These are phyloP conservation scores for Aspergillus sclerotiicarbonarius DNA, from an alignment of 495 filamentous ascomycete species.

Conservation along the genomic window DNA sequence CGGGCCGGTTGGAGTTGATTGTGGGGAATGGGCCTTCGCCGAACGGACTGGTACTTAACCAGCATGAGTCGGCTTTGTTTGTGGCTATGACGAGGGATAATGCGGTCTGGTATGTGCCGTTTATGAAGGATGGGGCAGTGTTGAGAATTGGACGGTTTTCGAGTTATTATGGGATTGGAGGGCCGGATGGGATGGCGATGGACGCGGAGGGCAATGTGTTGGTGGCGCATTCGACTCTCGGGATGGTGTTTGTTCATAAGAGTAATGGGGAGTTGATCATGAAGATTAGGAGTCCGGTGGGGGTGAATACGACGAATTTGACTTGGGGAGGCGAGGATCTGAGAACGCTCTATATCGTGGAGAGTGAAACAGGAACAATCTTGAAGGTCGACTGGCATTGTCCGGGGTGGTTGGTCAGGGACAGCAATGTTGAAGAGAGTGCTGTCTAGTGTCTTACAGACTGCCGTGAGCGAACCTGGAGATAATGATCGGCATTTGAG, in stretches of 20 bases:
- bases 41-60: background rate
- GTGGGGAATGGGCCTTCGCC: conserved; percentile 6
- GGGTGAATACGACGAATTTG: conserved; percentile 8
- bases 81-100: conserved; percentile 7
- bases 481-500: no score
- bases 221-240: conserved; percentile 12
- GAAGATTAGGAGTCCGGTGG: background rate
- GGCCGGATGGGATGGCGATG: conserved; percentile 10
- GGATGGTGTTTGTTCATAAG: conserved; percentile 11
- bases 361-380: conserved; percentile 9
- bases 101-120: conserved; percentile 5
- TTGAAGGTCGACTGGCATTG: conserved; percentile 12
- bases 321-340: conserved; percentile 5
- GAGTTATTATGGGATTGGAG: conserved; percentile 14
- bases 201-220: conserved; percentile 10
- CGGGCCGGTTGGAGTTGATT: background rate
- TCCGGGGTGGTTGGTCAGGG: conserved; percentile 1
- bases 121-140: conserved; percentile 3
- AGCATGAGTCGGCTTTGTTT: conserved; percentile 2
- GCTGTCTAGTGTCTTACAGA: background rate
- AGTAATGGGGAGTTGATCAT: conserved; percentile 5
- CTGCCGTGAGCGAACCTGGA: background rate
- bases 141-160: conserved; percentile 11
- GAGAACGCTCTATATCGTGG: conserved; percentile 8
- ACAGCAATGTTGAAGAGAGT: background rate